Percentiles rank a stretch among this genome's conserved stretches.
These are phyloP conservation scores for Inga oerstediana DNA, from an alignment of 306 rosid species.

Conservation along the genomic window DNA sequence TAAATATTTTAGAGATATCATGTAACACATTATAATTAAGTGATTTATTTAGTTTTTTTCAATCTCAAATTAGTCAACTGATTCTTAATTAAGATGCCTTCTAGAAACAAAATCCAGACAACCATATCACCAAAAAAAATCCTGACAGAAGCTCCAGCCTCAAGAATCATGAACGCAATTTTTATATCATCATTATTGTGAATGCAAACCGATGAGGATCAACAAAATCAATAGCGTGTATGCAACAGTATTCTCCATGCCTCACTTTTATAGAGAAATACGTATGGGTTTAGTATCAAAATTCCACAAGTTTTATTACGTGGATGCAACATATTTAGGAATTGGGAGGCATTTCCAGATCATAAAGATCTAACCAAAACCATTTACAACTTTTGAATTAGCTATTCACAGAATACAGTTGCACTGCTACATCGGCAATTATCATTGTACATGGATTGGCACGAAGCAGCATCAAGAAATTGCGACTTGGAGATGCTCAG, in stretches of 20 bases:
- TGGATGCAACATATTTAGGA: background rate
- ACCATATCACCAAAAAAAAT: background rate
- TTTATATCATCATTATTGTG: background rate
- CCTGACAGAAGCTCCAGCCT: background rate
- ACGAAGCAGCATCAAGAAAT: constrained; percentile 20
- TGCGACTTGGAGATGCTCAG: constrained; percentile 26
- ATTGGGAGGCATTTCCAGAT: background rate
- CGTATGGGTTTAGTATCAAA: background rate
- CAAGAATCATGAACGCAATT: background rate
- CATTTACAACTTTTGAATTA: background rate
- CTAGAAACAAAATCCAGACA: background rate
- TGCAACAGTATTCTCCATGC: background rate
- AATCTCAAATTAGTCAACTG: too few relatives aligned
- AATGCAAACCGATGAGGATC: background rate
- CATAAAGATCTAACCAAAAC: background rate
- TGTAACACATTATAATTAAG: too few relatives aligned
- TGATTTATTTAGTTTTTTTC: too few relatives aligned
- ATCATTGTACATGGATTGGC: constrained; percentile 2
- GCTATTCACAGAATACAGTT: background rate
- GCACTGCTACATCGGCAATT: background rate
- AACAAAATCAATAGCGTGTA: background rate
- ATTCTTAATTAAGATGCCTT: background rate
- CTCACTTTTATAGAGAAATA: background rate
- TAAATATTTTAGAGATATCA: too few relatives aligned
- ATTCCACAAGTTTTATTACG: background rate